A percentile compares a stretch with the other conserved stretches of the same genome.
Conservation (phyloP, 805 yeast species). For the Myxozyma sirexii region DNA sequence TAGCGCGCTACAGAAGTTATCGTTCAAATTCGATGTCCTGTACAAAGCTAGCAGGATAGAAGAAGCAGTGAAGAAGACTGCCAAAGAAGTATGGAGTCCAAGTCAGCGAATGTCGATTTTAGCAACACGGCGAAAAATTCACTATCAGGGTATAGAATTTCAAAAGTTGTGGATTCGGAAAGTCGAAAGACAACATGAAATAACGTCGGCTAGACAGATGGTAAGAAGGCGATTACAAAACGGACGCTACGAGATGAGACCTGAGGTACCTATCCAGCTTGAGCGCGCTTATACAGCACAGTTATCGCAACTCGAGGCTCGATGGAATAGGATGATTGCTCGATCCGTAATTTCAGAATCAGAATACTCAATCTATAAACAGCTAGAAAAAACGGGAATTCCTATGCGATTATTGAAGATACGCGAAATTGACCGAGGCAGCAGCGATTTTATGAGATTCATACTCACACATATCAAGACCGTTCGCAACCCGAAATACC, state of each 20-base stretch:
- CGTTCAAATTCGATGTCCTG: constrained; percentile 2
- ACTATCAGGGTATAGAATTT: background rate
- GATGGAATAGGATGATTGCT: background rate
- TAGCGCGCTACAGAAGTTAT: background rate
- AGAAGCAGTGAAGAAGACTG: background rate
- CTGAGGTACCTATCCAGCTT: background rate
- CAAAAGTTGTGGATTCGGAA: background rate
- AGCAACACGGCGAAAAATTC: background rate
- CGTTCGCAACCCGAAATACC: background rate
- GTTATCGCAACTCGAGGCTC: background rate
- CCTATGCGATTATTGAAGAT: background rate
- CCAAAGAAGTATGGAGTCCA: background rate
- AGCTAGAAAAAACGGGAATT: constrained; percentile 1
- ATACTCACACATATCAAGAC: background rate
- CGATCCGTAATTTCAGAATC: constrained; percentile 1
- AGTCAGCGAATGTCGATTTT: background rate
- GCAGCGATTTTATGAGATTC: background rate
- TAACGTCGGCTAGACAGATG: background rate
- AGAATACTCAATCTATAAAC: background rate
- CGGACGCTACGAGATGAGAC: background rate
- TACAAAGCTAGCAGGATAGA: background rate
- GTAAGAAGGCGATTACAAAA: background rate
- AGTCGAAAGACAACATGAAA: background rate
- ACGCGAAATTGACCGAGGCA: background rate
- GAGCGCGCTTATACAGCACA: background rate